Conservation (phyloP, 148 eudicot genomes). For the Rhododendron henanense region DNA sequence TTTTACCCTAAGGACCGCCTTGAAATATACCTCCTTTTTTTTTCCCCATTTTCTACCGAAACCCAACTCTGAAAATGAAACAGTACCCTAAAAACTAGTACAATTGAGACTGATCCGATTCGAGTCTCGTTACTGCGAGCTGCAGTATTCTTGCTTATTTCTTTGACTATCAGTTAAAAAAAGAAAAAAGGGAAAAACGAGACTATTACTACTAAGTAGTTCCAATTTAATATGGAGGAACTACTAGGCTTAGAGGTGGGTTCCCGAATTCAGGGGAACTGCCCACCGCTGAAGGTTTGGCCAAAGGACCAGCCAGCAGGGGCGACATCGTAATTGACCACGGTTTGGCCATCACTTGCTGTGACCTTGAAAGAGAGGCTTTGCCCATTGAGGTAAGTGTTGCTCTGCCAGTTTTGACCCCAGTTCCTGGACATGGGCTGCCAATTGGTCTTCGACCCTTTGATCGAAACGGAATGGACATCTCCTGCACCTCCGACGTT, state of each 20-base stretch:
- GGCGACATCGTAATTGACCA: constrained; percentile 49
- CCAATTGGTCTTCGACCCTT: constrained; percentile 64
- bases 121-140: not conserved
- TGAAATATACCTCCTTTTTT: no score
- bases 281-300: constrained; percentile 56
- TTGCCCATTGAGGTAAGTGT: constrained; percentile 51
- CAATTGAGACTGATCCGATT: not conserved
- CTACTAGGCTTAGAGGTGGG: not conserved
- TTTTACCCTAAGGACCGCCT: not conserved
- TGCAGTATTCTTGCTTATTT: not conserved
- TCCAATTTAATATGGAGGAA: constrained; percentile 8
- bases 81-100: not conserved
- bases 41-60: not conserved
- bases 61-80: not conserved
- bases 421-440: constrained; percentile 73
- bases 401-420: constrained; percentile 90
- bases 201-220: not conserved
- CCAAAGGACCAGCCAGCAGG: constrained; percentile 72
- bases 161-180: not conserved
- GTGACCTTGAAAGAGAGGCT: constrained; percentile 71
- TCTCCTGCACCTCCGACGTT: constrained; percentile 89
- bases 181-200: not conserved
- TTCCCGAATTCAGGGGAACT: constrained; percentile 24
- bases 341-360: constrained; percentile 56
- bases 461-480: constrained; percentile 55